phyloP scores from a whole-genome alignment of 805 yeast species.

The Candida methanosorbosa region DNA sequence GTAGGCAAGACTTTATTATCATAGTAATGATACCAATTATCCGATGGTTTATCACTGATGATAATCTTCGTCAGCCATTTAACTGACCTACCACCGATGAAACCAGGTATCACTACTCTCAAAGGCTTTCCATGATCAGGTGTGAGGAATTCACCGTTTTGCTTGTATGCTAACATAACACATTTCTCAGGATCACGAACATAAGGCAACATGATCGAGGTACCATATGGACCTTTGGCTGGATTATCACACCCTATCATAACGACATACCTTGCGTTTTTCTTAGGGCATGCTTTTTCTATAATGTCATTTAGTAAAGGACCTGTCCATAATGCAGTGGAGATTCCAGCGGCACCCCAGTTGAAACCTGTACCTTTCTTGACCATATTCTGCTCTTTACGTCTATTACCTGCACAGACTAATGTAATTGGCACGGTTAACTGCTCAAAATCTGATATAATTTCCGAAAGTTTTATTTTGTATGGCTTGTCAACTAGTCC shows the following conservation, averaged over 20 bases:
- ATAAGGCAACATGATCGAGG: slow-evolving; percentile 23
- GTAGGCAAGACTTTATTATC: slow-evolving; percentile 30
- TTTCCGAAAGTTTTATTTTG: slow-evolving; percentile 13
- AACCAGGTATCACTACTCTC: slow-evolving; percentile 28
- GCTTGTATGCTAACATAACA: slow-evolving; percentile 26
- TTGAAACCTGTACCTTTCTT: slow-evolving; percentile 26
- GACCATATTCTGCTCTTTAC: slow-evolving; percentile 27
- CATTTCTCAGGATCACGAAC: slow-evolving; percentile 24
- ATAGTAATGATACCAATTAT: slow-evolving; percentile 27
- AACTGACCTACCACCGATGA: slow-evolving; percentile 31
- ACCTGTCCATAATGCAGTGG: slow-evolving; percentile 28
- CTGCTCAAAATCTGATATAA: slow-evolving; percentile 18
- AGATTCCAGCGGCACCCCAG: slow-evolving; percentile 28
- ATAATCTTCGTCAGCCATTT: slow-evolving; percentile 25
- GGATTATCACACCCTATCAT: slow-evolving; percentile 28
- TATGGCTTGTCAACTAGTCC: slow-evolving; percentile 24
- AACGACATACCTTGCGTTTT: slow-evolving; percentile 21
- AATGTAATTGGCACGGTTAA: slow-evolving; percentile 25
- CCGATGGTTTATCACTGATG: slow-evolving; percentile 23
- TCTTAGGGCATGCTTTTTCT: slow-evolving; percentile 17
- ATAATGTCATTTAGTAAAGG: slow-evolving; percentile 21
- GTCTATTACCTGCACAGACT: slow-evolving; percentile 28
- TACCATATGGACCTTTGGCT: slow-evolving; percentile 25
- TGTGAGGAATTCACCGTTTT: slow-evolving; percentile 24
- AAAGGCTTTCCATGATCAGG: slow-evolving; percentile 30